These are phyloP conservation scores for Saitozyma podzolica DNA, from an alignment of 768 basidiomycete genomes.

Conservation along the genomic window DNA sequence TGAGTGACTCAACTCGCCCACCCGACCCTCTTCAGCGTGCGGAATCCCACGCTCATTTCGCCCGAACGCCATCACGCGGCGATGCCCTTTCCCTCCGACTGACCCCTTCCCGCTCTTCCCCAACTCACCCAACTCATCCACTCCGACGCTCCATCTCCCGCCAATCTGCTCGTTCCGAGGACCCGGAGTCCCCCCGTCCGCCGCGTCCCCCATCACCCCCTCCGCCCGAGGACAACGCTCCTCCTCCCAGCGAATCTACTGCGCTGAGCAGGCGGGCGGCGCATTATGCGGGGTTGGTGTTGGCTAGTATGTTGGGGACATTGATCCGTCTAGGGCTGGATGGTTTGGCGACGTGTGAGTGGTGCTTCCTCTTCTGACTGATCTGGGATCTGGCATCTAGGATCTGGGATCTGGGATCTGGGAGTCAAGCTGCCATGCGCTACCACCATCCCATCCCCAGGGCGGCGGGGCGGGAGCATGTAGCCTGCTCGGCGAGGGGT, in stretches of 20 bases:
- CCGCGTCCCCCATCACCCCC: constrained; percentile 13
- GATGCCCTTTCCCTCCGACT: no score
- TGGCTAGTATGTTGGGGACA: constrained; percentile 80
- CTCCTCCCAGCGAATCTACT: constrained; percentile 23
- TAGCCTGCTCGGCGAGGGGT: background rate
- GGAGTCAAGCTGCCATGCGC: background rate
- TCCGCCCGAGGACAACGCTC: constrained; percentile 20
- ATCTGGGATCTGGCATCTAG: no score
- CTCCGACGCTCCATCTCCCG: no score
- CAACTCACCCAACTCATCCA: no score
- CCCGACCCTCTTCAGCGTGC: no score
- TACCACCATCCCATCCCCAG: background rate
- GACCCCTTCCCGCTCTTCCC: no score
- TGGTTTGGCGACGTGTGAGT: constrained; percentile 65
- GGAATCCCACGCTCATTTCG: no score
- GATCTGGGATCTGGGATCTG: no score
- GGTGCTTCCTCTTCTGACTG: background rate
- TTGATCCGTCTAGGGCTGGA: constrained; percentile 76
- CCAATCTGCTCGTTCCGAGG: background rate
- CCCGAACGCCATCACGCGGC: no score
- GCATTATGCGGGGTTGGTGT: constrained; percentile 55
- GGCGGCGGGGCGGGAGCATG: background rate
- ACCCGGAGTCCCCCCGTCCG: constrained; percentile 10
- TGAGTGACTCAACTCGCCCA: no score
- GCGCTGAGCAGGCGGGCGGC: constrained; percentile 27